phyloP scores from a whole-genome alignment of 495 filamentous ascomycete genomes.

The Chaetomium tenue region DNA sequence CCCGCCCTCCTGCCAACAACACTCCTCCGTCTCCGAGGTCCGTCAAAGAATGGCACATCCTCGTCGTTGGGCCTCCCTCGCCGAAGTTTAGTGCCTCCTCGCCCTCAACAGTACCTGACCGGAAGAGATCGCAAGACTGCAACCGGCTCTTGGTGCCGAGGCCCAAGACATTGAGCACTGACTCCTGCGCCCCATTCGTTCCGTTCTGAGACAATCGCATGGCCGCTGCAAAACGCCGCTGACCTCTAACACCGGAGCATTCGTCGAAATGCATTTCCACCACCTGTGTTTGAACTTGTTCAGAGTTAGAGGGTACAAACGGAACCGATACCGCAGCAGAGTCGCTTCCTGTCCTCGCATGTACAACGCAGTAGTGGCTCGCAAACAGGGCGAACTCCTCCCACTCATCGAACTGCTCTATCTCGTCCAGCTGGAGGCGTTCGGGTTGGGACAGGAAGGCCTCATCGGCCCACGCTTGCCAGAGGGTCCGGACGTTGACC shows the following conservation, averaged over 20 bases:
- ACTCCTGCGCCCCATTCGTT: slow-evolving; percentile 20
- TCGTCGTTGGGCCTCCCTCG: slow-evolving; percentile 45
- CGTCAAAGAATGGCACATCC: slow-evolving; percentile 79
- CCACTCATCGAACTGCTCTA: slow-evolving; percentile 93
- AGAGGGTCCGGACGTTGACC: slow-evolving; percentile 62
- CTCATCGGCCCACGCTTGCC: slow-evolving; percentile 73
- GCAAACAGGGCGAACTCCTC: slow-evolving; percentile 89
- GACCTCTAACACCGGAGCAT: slow-evolving; percentile 36
- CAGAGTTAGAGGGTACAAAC: background rate
- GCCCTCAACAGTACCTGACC: slow-evolving; percentile 21
- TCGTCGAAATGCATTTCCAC: slow-evolving; percentile 30
- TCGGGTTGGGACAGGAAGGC: slow-evolving; percentile 57
- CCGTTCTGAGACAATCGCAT: slow-evolving; percentile 22
- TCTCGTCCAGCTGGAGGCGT: slow-evolving; percentile 56
- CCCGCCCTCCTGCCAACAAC: slow-evolving; percentile 74
- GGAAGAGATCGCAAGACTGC: slow-evolving; percentile 60
- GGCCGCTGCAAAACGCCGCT: slow-evolving; percentile 45
- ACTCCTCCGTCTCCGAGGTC: slow-evolving; percentile 48
- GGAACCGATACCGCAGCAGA: slow-evolving; percentile 5
- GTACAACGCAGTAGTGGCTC: slow-evolving; percentile 79
- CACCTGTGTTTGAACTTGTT: background rate
- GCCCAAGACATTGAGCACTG: slow-evolving; percentile 54
- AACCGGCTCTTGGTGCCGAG: slow-evolving; percentile 60
- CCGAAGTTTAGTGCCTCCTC: slow-evolving; percentile 27
- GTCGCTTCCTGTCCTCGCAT: slow-evolving; percentile 47